Percentiles rank a stretch among this genome's conserved stretches.
phyloP scores from a whole-genome alignment of 352 stramenopile genomes.

The Lagenidium giganteum region DNA sequence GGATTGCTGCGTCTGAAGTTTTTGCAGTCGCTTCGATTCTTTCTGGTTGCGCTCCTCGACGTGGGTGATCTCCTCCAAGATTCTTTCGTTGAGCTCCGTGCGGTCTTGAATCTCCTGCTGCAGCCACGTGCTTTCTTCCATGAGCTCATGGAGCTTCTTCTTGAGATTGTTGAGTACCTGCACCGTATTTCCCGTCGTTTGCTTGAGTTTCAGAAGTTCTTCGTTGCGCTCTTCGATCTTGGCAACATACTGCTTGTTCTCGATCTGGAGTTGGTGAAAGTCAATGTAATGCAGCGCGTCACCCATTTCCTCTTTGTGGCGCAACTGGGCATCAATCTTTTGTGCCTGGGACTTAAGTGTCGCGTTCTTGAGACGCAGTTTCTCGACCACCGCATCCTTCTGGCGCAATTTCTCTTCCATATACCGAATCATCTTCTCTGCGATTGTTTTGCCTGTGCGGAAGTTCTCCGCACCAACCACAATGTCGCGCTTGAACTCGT shows the following conservation, averaged over 20 bases:
- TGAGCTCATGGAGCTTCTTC: slow-evolving; percentile 81
- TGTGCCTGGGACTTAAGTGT: slow-evolving; percentile 90
- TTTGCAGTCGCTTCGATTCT: slow-evolving; percentile 51
- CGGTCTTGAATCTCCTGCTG: slow-evolving; percentile 76
- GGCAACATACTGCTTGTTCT: slow-evolving; percentile 95
- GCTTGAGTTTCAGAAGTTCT: slow-evolving; percentile 90
- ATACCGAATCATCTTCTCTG: slow-evolving; percentile 93
- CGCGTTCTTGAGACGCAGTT: slow-evolving; percentile 92
- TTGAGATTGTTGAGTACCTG: slow-evolving; percentile 91
- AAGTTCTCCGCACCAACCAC: slow-evolving; percentile 93
- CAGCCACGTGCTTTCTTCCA: slow-evolving; percentile 79
- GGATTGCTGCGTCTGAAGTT: slow-evolving; percentile 54
- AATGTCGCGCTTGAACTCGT: slow-evolving; percentile 95
- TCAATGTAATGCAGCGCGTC: slow-evolving; percentile 96
- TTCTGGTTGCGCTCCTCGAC: slow-evolving; percentile 75
- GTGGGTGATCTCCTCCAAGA: slow-evolving; percentile 63
- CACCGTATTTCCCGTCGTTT: slow-evolving; percentile 86
- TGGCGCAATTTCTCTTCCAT: slow-evolving; percentile 94
- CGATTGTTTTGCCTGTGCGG: slow-evolving; percentile 90
- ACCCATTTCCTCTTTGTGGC: slow-evolving; percentile 94
- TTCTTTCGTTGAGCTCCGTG: slow-evolving; percentile 85
- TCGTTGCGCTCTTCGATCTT: slow-evolving; percentile 95
- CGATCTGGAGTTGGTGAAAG: slow-evolving; percentile 95
- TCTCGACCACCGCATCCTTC: slow-evolving; percentile 91
- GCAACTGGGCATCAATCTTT: slow-evolving; percentile 89